Evolutionary conservation across 177 flowering plant genomes (phyloP), one percentile per base, ranked within the genome.

Genomic region (Vitis hybrid): DNA sequence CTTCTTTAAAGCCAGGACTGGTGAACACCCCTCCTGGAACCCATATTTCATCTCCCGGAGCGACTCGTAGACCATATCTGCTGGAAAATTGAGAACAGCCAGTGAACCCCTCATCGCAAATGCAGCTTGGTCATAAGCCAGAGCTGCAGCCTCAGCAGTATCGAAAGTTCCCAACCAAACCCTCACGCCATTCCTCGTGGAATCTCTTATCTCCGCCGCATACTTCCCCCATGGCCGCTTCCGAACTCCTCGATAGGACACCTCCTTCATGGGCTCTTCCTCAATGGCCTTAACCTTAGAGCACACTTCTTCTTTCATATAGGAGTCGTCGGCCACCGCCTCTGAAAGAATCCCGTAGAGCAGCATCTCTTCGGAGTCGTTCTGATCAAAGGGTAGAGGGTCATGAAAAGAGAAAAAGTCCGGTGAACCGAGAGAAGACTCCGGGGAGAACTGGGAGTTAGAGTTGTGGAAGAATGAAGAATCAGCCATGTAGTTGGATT

Each of bases 81-180:
- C 74, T 14, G 89, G 88, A 73, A 85, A 87, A 70, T 89, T 89
- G 5, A 89, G 84, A 1, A 79, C 67, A 0, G 93, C 89, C 73
- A 76, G 60, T 3, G 85, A 56, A 0, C 93, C 93, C n/a, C 93
- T 62, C 82, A 80, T 80, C 7, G 86, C 76, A 62, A 80, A 84
- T 9, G 93, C 93, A 0, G 91, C 91, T 72, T 87, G 91, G 60
- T 89, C 93, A 60, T 89, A 89, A n/a, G 90, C 90, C 57, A 88
- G 54, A 14, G 88, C 92, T 0, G 92, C 92, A 1, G 75, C 88
- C 66, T 88, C 92, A 0, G 92, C 86, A 1, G 83, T 87, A 58
- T 85, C 89, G 23, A 88, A 88, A 11, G 92, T 88, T 4, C 92
- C 92, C 17, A 88, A 56, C 92, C 92, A 88, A 11, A 88, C 92